These are phyloP conservation scores for Collybia sordida DNA, from an alignment of 768 basidiomycete genomes.

Conservation along the genomic window DNA sequence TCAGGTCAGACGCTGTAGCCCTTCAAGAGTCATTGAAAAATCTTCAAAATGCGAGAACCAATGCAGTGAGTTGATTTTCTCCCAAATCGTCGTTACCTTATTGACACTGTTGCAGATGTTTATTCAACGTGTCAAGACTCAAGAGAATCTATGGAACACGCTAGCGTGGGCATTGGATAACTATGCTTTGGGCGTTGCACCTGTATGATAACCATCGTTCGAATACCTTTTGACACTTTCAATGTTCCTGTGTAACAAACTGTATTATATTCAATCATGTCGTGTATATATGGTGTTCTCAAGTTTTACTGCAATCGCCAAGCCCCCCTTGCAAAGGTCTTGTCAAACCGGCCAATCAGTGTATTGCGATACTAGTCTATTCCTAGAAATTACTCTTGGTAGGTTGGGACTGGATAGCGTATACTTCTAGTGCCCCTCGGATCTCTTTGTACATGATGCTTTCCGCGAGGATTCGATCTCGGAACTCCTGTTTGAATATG, in stretches of 20 bases:
- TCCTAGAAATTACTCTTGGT: too few species aligned
- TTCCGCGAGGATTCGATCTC: background rate
- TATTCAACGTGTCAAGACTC: background rate
- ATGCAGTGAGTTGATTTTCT: background rate
- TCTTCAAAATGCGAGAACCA: background rate
- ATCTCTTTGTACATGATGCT: background rate
- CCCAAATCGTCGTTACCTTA: too few species aligned
- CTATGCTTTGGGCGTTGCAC: conserved; percentile 1
- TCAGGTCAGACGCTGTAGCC: conserved; percentile 3
- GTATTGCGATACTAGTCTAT: too few species aligned
- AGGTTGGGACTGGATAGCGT: background rate
- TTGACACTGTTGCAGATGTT: background rate
- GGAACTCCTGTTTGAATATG: background rate
- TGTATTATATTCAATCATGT: too few species aligned
- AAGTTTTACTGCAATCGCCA: too few species aligned
- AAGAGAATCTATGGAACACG: conserved; percentile 2
- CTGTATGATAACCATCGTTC: too few species aligned
- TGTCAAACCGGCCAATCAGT: too few species aligned
- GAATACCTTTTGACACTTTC: too few species aligned
- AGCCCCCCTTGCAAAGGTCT: too few species aligned
- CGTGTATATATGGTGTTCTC: too few species aligned
- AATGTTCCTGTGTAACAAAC: too few species aligned
- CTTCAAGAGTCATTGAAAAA: background rate
- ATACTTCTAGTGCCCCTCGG: background rate
- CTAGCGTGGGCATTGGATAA: conserved; percentile 5